Percentiles rank a stretch among this genome's conserved stretches.
phyloP scores from a whole-genome alignment of 148 eudicot species.

The Beta vulgaris region DNA sequence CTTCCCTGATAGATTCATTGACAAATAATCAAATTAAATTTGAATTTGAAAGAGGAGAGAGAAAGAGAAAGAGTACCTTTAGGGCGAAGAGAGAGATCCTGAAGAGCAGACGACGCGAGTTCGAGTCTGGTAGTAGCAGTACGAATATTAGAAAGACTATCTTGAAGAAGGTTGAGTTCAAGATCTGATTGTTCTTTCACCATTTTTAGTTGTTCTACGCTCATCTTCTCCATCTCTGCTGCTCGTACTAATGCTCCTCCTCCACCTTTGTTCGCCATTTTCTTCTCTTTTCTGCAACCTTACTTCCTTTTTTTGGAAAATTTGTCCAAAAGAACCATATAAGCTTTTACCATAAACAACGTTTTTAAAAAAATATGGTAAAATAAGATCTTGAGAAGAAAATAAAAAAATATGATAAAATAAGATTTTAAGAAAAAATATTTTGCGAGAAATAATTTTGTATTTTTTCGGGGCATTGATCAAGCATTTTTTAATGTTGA shows the following conservation, averaged over 20 bases:
- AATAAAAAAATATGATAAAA: too few species aligned
- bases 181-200: constrained; percentile 78
- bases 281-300: not conserved
- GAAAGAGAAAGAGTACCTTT: constrained; percentile 34
- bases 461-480: too few species aligned
- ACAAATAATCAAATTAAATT: not conserved
- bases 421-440: too few species aligned
- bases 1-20: constrained; percentile 50
- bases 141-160: constrained; percentile 86
- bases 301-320: too few species aligned
- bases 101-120: constrained; percentile 68
- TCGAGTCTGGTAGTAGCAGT: constrained; percentile 90
- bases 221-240: constrained; percentile 72
- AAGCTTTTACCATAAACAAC: too few species aligned
- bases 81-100: constrained; percentile 83
- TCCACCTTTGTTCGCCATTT: constrained; percentile 22
- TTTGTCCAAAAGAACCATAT: too few species aligned
- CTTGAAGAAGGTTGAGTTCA: constrained; percentile 82
- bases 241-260: constrained; percentile 23
- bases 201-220: constrained; percentile 70
- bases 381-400: too few species aligned
- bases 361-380: too few species aligned
- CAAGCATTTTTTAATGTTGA: too few species aligned
- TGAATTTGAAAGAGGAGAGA: not conserved
- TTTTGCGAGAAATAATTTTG: too few species aligned